phyloP scores from a whole-genome alignment of 768 basidiomycete genomes.

The Lactarius indigo region DNA sequence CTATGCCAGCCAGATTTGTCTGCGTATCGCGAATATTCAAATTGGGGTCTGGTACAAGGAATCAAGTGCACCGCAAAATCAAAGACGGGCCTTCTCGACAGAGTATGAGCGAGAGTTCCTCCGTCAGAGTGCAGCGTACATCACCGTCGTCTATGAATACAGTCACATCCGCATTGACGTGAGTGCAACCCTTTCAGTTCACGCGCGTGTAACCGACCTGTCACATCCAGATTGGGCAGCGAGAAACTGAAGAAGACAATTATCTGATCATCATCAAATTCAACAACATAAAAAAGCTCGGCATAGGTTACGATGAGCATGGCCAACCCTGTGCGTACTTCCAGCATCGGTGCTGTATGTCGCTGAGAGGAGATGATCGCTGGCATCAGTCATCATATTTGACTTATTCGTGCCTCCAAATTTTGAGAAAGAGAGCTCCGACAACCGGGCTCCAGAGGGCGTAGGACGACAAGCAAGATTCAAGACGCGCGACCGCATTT shows the following conservation, averaged over 20 bases:
- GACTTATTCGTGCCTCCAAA: constrained; percentile 46
- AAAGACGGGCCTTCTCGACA: constrained; percentile 48
- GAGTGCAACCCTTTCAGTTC: constrained; percentile 21
- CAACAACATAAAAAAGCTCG: constrained; percentile 20
- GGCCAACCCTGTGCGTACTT: constrained; percentile 10
- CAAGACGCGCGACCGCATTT: constrained; percentile 56
- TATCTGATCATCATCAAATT: constrained; percentile 17
- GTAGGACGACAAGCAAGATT: constrained; percentile 34
- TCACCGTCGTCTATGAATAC: constrained; percentile 65
- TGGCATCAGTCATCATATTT: constrained; percentile 16
- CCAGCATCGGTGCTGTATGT: too few species aligned
- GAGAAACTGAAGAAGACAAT: constrained; percentile 15
- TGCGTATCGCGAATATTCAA: constrained; percentile 62
- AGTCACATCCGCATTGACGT: constrained; percentile 64
- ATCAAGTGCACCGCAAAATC: constrained; percentile 23
- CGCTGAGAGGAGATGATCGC: neutral
- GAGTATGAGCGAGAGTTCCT: constrained; percentile 62
- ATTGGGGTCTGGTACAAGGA: constrained; percentile 56
- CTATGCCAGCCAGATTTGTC: constrained; percentile 39
- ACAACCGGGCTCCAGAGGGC: constrained; percentile 44
- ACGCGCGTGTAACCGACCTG: neutral
- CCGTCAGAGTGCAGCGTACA: constrained; percentile 44
- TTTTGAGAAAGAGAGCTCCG: constrained; percentile 57
- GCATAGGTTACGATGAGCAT: constrained; percentile 14
- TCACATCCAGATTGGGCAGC: constrained; percentile 16